Conservation (phyloP, 2,329 filamentous ascomycete species). For the Stachybotrys echinatus region DNA sequence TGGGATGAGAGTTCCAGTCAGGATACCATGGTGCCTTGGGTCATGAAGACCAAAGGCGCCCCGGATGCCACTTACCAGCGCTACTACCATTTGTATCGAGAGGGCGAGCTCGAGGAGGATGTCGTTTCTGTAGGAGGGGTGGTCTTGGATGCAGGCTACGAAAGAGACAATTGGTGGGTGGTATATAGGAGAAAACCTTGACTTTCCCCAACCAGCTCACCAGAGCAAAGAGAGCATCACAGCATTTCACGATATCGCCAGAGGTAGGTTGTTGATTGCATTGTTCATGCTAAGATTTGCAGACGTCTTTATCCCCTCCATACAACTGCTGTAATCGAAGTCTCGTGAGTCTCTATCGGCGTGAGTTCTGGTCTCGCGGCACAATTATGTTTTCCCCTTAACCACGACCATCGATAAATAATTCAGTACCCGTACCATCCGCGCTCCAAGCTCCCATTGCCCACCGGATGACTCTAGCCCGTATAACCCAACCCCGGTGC, state of each 20-base stretch:
- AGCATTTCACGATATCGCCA: conserved; percentile 2
- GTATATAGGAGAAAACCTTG: conserved; percentile 40
- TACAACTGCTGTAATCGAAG: too few relatives aligned
- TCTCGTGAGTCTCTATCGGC: too few relatives aligned
- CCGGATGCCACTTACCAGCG: conserved; percentile 65
- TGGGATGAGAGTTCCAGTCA: conserved; percentile 82
- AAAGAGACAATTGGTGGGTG: conserved; percentile 98
- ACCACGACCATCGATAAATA: too few relatives aligned
- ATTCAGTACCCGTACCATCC: too few relatives aligned
- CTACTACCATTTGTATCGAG: conserved; percentile 89
- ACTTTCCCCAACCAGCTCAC: conserved; percentile 4
- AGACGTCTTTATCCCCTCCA: too few relatives aligned
- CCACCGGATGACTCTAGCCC: too few relatives aligned
- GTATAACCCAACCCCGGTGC: neutral
- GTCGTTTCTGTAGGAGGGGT: conserved; percentile 67
- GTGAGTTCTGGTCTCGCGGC: too few relatives aligned
- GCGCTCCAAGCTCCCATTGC: neutral
- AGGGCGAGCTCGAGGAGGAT: conserved; percentile 82
- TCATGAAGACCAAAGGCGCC: conserved; percentile 45
- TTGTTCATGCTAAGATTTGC: too few relatives aligned
- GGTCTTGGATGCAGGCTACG: conserved; percentile 79
- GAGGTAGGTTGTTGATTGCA: too few relatives aligned
- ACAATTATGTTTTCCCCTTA: too few relatives aligned
- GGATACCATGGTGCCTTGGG: conserved; percentile 95
- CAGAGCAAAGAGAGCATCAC: conserved; percentile 4